Evolutionary conservation across 106 monocot species (phyloP).

Genomic region (Ottelia alismoides): DNA sequence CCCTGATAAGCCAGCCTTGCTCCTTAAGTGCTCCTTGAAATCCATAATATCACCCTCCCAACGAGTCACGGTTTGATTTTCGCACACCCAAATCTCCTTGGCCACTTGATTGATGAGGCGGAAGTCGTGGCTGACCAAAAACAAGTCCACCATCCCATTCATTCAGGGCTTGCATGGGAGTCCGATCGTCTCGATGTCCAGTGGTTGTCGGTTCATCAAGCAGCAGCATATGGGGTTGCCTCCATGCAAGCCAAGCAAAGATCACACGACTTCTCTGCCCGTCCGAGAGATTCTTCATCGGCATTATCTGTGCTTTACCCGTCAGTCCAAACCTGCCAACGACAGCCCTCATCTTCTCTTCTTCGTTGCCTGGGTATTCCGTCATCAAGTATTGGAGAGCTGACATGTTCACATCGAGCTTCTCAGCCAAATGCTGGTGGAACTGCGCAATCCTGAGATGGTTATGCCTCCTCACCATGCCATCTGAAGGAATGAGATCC

Average conservation of each 20-base stretch:
- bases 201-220: constrained; percentile 83
- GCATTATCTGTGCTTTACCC: constrained; percentile 81
- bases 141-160: constrained; percentile 85
- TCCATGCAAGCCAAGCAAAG: constrained; percentile 79
- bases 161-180: constrained; percentile 60
- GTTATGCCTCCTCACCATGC: constrained; percentile 95
- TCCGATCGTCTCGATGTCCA: constrained; percentile 87
- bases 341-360: constrained; percentile 83
- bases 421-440: constrained; percentile 93
- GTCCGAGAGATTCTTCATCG: constrained; percentile 77
- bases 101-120: constrained; percentile 81
- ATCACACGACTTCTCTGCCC: constrained; percentile 80
- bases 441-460: constrained; percentile 92
- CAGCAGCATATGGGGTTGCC: constrained; percentile 66
- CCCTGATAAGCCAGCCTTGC: constrained; percentile 49
- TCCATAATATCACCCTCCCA: constrained; percentile 88
- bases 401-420: constrained; percentile 77
- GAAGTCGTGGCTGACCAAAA: constrained; percentile 83
- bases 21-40: constrained; percentile 72
- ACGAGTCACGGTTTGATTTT: constrained; percentile 52
- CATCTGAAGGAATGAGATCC: constrained; percentile 68
- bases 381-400: constrained; percentile 82
- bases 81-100: constrained; percentile 83
- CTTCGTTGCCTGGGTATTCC: constrained; percentile 85
- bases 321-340: constrained; percentile 80